These are phyloP conservation scores for Mercurialis annua DNA, from an alignment of 345 rosid species.

Conservation along the genomic window DNA sequence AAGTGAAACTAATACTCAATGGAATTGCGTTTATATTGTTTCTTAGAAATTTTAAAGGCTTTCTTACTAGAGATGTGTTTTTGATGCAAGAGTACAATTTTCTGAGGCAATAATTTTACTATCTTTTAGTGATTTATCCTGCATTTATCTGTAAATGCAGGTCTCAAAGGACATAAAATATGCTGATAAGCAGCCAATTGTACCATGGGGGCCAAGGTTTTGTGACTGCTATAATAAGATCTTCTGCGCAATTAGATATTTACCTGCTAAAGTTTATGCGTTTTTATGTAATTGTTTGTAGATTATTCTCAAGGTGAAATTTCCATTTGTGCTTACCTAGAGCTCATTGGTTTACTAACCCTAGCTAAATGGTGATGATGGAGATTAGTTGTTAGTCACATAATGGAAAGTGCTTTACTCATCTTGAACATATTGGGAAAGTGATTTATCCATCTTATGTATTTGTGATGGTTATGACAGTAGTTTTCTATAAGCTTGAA, in stretches of 20 bases:
- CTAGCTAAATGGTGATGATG: slow-evolving; percentile 7
- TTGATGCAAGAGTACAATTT: not conserved
- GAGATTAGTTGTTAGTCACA: not conserved
- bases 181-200: slow-evolving; percentile 93
- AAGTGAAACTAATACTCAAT: too few relatives aligned
- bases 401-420: not conserved
- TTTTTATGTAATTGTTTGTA: not conserved
- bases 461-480: not conserved
- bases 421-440: not conserved
- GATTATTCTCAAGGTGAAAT: not conserved
- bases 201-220: slow-evolving; percentile 99
- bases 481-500: not conserved
- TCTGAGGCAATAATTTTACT: too few relatives aligned
- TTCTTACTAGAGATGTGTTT: not conserved
- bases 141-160: slow-evolving; percentile 39
- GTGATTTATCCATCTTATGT: not conserved
- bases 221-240: slow-evolving; percentile 4
- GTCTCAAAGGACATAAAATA: slow-evolving; percentile 94
- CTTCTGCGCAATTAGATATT: not conserved
- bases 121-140: slow-evolving; percentile 9
- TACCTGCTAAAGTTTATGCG: not conserved
- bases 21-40: not conserved
- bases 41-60: slow-evolving; percentile 1
- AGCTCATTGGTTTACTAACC: not conserved
- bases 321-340: not conserved